Evolutionary conservation across 2,329 filamentous ascomycete genomes (phyloP), one percentile per base, ranked within the genome.

Genomic region (Neofusicoccum kwambonambiense): DNA sequence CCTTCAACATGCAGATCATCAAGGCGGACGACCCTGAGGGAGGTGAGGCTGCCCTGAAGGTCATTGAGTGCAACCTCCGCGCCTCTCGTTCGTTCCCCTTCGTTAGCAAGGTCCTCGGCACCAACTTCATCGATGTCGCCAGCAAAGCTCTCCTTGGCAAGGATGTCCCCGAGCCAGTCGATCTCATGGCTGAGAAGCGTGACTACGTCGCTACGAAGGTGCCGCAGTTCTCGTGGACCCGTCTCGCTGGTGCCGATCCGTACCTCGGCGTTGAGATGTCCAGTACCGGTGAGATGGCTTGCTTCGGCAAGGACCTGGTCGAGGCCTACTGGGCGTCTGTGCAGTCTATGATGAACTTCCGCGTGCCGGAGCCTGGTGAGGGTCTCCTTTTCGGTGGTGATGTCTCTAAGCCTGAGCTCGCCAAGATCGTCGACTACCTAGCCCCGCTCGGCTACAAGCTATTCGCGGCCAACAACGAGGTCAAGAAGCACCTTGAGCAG

Each of bases 1-100:
- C 95, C 66, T 99, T 98, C 88, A 99, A 99, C 86, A 98, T 99
- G 94, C 95, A 99, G 77, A 96, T 99, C 80, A 98, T 99, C 86
- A 96, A 96, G 83, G 92, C 91, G 41, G 85, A 91, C 12, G 83
- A 90, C 73, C 87, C 90, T 37, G 88, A 91, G 66, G 90, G 90
- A 65, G 89, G 89, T 64, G 86, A 90, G 74, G 87, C 91, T 39
- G 84, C 86, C 34, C 87, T 98, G 69, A 97, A 97, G 85, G 94
- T 98, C 74, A 98, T 98, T 68, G 94, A 98, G 81, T 98, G 94
- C 84, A 98, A 98, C 80, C 88, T 98, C 68, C 94, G 94, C 78
- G 95, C 94, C 65, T 98, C 94, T 66, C 93, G 94, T 68, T 98
- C 94, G 0, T 98, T 98, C 89, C 94, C 95, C 75, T 98, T 98